Conservation (phyloP, 805 yeast species). For the Metschnikowia vanudenii region DNA sequence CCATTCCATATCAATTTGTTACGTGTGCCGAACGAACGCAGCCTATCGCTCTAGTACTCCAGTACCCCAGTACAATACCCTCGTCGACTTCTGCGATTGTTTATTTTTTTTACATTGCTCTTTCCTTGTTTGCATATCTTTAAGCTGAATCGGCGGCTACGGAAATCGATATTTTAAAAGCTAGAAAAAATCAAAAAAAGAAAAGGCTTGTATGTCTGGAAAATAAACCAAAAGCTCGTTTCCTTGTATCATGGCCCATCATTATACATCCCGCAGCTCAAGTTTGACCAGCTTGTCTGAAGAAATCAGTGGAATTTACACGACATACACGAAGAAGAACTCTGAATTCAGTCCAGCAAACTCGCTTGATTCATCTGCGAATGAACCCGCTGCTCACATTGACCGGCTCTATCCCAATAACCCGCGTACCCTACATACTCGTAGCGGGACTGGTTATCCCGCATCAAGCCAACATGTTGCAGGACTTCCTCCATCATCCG, state of each 20-base stretch:
- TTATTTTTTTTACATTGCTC: background rate
- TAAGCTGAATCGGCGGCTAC: background rate
- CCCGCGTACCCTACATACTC: background rate
- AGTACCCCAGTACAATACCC: background rate
- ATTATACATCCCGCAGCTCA: slow-evolving; percentile 9
- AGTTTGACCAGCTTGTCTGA: slow-evolving; percentile 17
- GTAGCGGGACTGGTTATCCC: background rate
- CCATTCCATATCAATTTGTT: background rate
- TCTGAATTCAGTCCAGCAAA: background rate
- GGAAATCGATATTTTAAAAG: background rate
- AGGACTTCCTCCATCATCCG: slow-evolving; percentile 21
- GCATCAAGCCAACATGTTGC: background rate
- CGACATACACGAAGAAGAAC: slow-evolving; percentile 7
- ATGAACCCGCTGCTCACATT: slow-evolving; percentile 6
- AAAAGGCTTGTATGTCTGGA: slow-evolving; percentile 1
- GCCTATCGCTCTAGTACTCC: background rate
- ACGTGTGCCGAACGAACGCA: background rate
- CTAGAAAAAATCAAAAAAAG: background rate
- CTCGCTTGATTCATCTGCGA: slow-evolving; percentile 12
- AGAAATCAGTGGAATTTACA: slow-evolving; percentile 17
- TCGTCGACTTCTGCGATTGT: background rate
- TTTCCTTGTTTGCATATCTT: background rate
- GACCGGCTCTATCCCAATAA: slow-evolving; percentile 2
- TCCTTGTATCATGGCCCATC: slow-evolving; percentile 5
- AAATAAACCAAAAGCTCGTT: background rate